These are phyloP conservation scores for Przewalskia tangutica DNA, from an alignment of 257 asterid species.

Conservation along the genomic window DNA sequence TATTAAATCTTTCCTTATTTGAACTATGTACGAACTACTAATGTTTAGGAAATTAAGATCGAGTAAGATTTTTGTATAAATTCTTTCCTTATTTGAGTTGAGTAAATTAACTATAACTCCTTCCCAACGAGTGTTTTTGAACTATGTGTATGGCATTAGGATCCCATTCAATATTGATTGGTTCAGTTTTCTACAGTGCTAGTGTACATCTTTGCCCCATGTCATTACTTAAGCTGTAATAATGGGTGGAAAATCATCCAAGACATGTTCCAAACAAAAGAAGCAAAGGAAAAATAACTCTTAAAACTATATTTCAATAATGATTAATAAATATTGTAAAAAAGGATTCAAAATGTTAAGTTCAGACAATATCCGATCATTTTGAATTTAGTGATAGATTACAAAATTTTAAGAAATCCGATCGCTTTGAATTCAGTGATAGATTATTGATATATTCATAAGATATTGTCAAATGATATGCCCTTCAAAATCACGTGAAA, in stretches of 20 bases:
- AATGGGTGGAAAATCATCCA: neutral
- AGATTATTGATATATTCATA: neutral
- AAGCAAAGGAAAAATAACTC: neutral
- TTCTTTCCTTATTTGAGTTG: neutral
- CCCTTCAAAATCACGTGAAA: too few relatives aligned
- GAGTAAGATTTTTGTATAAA: neutral
- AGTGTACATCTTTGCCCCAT: neutral
- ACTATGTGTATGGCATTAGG: neutral
- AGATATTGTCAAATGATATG: too few relatives aligned
- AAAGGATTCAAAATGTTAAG: too few relatives aligned
- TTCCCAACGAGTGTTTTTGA: neutral
- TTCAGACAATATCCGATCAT: neutral
- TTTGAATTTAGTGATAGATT: too few relatives aligned
- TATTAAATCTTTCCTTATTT: neutral
- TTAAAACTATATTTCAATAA: neutral
- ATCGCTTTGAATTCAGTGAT: too few relatives aligned
- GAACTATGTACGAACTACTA: neutral
- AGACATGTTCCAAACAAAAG: neutral
- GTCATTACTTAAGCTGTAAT: neutral
- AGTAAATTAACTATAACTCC: neutral
- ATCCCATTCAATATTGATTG: neutral
- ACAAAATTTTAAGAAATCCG: too few relatives aligned
- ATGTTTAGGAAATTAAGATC: neutral
- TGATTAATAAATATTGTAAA: too few relatives aligned
- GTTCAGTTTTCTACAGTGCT: neutral